These are phyloP conservation scores for Tephrocybe sp. DNA, from an alignment of 768 basidiomycete genomes.

Conservation along the genomic window DNA sequence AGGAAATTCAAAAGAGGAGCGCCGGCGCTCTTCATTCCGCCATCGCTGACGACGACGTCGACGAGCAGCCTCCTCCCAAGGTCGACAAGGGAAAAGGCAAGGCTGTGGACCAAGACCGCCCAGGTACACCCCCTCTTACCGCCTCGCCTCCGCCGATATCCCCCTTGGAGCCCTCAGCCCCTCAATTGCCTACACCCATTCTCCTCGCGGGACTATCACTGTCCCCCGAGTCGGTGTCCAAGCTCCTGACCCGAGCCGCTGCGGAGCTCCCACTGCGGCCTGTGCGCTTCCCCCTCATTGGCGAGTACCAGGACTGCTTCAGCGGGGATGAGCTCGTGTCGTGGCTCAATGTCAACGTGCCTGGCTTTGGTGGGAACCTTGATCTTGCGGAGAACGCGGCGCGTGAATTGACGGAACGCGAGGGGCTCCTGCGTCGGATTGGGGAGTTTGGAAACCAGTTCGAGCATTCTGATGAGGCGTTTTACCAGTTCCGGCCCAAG, in stretches of 20 bases:
- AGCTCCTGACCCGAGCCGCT: conserved; percentile 69
- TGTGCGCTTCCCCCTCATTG: conserved; percentile 75
- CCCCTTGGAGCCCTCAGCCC: conserved; percentile 49
- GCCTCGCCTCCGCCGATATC: conserved; percentile 67
- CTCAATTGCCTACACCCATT: conserved; percentile 51
- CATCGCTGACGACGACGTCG: conserved; percentile 32
- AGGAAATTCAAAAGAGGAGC: conserved; percentile 70
- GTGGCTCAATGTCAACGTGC: conserved; percentile 80
- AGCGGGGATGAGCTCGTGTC: conserved; percentile 86
- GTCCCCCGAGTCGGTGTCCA: conserved; percentile 62
- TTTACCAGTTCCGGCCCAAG: conserved; percentile 83
- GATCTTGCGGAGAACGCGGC: conserved; percentile 81
- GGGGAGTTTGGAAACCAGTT: conserved; percentile 85
- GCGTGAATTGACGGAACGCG: conserved; percentile 59
- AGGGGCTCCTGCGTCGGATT: conserved; percentile 64
- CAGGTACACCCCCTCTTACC: conserved; percentile 29
- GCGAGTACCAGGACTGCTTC: conserved; percentile 86
- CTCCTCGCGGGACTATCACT: conserved; percentile 77
- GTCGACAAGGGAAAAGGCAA: conserved; percentile 87
- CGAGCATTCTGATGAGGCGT: conserved; percentile 75
- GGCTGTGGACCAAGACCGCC: conserved; percentile 42
- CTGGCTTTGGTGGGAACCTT: conserved; percentile 73
- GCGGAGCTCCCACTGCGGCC: conserved; percentile 69
- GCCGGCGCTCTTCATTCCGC: conserved; percentile 35
- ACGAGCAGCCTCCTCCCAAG: conserved; percentile 45